Base-by-base conservation (phyloP, 345 rosid species). In the Gossypium australe region DNA sequence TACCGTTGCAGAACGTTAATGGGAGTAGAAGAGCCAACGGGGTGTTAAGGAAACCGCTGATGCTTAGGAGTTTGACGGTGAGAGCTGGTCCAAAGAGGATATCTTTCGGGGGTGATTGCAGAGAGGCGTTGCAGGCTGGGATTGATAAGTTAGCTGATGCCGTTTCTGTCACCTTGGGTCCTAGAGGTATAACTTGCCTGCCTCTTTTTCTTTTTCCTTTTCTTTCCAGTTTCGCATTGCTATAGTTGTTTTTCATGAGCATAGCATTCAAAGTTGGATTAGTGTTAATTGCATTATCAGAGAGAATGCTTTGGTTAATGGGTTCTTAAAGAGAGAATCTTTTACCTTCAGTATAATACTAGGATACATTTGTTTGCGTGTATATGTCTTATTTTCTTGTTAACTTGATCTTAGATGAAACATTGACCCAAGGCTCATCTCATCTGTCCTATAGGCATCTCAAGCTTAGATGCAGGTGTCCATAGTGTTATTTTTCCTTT, bases 141-240 rank as follows among this genome's bases (percentile, higher is more conserved):
- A 90, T 94, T 22, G 94, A 94, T 83, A 90, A 92, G 81, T 74
- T 94, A 72, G 97, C 97, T 49, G 94, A 90, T 82, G 93, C 97
- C 76, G 97, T 94, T 72, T 88, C 98, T 79, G 83, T 82, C 75
- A 94, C 98, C 73, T 81, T 90, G 53, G 98, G 97, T 0, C 98
- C 97, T 22, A 82, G 83, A 87, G 97, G 93, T 90, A 27, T 6
- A 34, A 51, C 59, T 44, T 69, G 70, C 13, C 57, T 14, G 70
- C 24, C 66, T 17, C 8, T 14, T 66, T 41, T 73, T 59, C 43
- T 29, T 75, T 67, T 67, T 70, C 48, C 34, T 10, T 67, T 45
- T 45, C 71, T 67, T 11, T 20, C 3, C 11, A 45, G 22, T 67
- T 11, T 45, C 6, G 17, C 41, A 20, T 53, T 12, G 12, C 5